Evolutionary conservation across 208 protist species (phyloP).

Genomic region (Trypanosoma caninum): DNA sequence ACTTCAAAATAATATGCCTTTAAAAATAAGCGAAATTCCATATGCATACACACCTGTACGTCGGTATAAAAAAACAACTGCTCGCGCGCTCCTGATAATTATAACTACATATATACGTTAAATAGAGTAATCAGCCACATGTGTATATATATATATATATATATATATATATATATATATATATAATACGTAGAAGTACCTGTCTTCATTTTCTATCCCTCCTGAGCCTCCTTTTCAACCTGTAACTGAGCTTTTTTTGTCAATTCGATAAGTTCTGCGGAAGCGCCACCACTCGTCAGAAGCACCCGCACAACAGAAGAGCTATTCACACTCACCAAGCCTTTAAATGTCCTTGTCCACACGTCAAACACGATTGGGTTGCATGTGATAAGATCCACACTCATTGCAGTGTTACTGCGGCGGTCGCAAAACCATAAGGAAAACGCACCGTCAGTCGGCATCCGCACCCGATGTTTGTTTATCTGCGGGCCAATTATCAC

Average conservation of each 20-base stretch:
- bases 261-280: slow-evolving; percentile 24
- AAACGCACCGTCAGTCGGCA: slow-evolving; percentile 61
- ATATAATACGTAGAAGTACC: too few relatives aligned
- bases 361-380: slow-evolving; percentile 65
- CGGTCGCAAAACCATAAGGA: slow-evolving; percentile 71
- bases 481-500: slow-evolving; percentile 62
- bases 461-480: slow-evolving; percentile 47
- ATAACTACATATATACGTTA: too few relatives aligned
- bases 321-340: slow-evolving; percentile 80
- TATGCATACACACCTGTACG: too few relatives aligned
- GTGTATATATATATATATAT: too few relatives aligned
- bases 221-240: slow-evolving; percentile 16
- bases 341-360: slow-evolving; percentile 71
- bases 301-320: slow-evolving; percentile 62
- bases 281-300: slow-evolving; percentile 26
- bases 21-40: too few relatives aligned
- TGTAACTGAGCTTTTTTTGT: slow-evolving; percentile 37
- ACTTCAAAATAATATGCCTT: too few relatives aligned
- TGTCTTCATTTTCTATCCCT: too few relatives aligned
- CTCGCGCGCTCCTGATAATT: too few relatives aligned
- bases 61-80: too few relatives aligned
- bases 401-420: slow-evolving; percentile 22
- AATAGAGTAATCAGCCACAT: too few relatives aligned
- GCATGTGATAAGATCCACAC: slow-evolving; percentile 67
- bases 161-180: not conserved